Base-by-base conservation (phyloP, 2,329 filamentous ascomycete genomes). In the Penicillium sp. region DNA sequence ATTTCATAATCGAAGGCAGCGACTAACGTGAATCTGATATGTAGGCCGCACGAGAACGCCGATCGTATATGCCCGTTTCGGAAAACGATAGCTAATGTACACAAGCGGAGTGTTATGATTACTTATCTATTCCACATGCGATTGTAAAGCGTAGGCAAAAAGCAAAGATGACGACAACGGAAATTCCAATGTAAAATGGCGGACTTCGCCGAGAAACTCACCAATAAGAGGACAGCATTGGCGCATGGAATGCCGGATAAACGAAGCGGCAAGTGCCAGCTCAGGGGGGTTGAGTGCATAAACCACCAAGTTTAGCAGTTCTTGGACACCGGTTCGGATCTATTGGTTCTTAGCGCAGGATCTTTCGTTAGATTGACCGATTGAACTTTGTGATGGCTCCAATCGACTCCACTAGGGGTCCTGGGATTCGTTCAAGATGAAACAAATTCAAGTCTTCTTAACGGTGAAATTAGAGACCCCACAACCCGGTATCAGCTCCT, bases 11-110 rank as follows among this genome's bases (percentile, higher is more conserved):
- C 10, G 27, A 22, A 39, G 37, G 3, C 14, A 31, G 11, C 33
- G 8, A 47, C 65, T 54, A 56, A 54, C 29, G 24, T 29, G 27
- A 11, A 29, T 29, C 27, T 29, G 27, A 50, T 43, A 5, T 35
- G 10, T 56, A 82, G 79, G 76, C 75, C 61, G 75, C 75, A 39
- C 74, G 78, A 60, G 78, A 82, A 65, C 73, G 80, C 61, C 76
- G 77, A 57, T 76, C 71, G n/a, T 84, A 84, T 65, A 79, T 82
- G 22, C 81, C 82, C 9, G 76, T 84, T 42, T 73, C 78, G 19
- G 76, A 68, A 49, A 45, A 37, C 16, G 55, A 57, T 52, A 52
- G 49, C 19, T 55, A 49, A 52, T 39, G 16, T 19, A 39, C 35
- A n/a, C n/a, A 33, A 14, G 31, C 31, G 31, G 31, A 33, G 5